These are phyloP conservation scores for Infundibulicybe gibba DNA, from an alignment of 768 basidiomycete species.

Conservation along the genomic window DNA sequence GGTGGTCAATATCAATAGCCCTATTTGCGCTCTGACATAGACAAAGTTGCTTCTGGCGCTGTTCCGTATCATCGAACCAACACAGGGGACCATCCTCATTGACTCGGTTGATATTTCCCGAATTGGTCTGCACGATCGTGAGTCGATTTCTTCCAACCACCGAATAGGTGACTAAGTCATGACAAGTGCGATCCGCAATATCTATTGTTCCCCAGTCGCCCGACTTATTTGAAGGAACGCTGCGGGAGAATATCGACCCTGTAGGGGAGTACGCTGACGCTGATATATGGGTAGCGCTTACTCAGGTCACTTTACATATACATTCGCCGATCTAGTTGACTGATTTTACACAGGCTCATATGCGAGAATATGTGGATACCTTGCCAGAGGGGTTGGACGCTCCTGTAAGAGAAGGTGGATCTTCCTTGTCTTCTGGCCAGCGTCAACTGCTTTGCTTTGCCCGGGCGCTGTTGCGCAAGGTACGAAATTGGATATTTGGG, in stretches of 20 bases:
- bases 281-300: conserved; percentile 85
- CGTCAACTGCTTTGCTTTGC: conserved; percentile 88
- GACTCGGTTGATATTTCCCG: conserved; percentile 76
- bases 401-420: conserved; percentile 71
- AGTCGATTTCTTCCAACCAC: conserved; percentile 2
- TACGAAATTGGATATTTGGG: conserved; percentile 13
- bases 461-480: conserved; percentile 76
- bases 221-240: conserved; percentile 66
- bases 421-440: conserved; percentile 82
- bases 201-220: conserved; percentile 86
- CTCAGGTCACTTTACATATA: conserved; percentile 39
- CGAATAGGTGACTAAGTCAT: not conserved
- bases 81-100: conserved; percentile 61
- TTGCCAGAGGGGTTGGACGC: conserved; percentile 71
- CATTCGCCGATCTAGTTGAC: not conserved
- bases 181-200: conserved; percentile 66
- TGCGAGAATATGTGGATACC: conserved; percentile 66
- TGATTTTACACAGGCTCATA: conserved; percentile 42
- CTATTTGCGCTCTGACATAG: not conserved
- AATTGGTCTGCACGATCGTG: conserved; percentile 72
- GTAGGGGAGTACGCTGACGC: conserved; percentile 68
- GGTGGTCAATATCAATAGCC: conserved; percentile 10
- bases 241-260: conserved; percentile 90
- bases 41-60: conserved; percentile 61
- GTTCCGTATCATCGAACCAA: conserved; percentile 75